Evolutionary conservation across 768 basidiomycete species (phyloP).

Genomic region (Leccinum fibrillosum): DNA sequence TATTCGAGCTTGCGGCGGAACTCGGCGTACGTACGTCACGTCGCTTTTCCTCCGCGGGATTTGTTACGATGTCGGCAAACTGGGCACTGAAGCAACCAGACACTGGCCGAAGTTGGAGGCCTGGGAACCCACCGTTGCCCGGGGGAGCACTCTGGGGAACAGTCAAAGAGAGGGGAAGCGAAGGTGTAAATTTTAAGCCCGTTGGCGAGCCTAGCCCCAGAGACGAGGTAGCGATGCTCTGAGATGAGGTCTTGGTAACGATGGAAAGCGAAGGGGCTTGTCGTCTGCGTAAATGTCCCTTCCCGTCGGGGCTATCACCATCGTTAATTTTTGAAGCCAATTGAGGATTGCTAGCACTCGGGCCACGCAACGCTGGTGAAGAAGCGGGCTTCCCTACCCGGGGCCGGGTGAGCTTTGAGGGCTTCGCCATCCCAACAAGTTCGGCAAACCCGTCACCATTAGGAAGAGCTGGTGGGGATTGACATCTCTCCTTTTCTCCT

Average conservation of each 20-base stretch:
- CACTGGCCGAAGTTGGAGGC: slow-evolving; percentile 68
- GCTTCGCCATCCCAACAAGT: slow-evolving; percentile 30
- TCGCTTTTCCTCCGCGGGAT: slow-evolving; percentile 27
- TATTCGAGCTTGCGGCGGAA: slow-evolving; percentile 40
- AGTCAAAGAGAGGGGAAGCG: slow-evolving; percentile 12
- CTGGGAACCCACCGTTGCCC: slow-evolving; percentile 56
- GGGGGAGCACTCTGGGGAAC: slow-evolving; percentile 65
- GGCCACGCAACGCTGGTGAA: slow-evolving; percentile 34
- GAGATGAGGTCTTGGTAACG: slow-evolving; percentile 22
- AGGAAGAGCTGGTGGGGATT: slow-evolving; percentile 58
- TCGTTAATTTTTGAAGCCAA: slow-evolving; percentile 10
- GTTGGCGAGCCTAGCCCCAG: slow-evolving; percentile 11
- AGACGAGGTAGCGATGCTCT: slow-evolving; percentile 9
- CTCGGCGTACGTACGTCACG: slow-evolving; percentile 50
- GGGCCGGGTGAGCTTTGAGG: slow-evolving; percentile 26
- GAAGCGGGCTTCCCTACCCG: slow-evolving; percentile 43
- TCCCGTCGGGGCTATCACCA: slow-evolving; percentile 17
- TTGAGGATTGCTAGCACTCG: slow-evolving; percentile 11
- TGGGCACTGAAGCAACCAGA: slow-evolving; percentile 74
- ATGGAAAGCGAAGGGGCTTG: slow-evolving; percentile 31
- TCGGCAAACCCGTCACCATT: slow-evolving; percentile 37
- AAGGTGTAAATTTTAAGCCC: slow-evolving; percentile 10
- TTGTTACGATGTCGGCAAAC: slow-evolving; percentile 47
- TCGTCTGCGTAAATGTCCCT: slow-evolving; percentile 26
- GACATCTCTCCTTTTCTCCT: slow-evolving; percentile 34